Percentiles rank a stretch among this genome's conserved stretches.
Evolutionary conservation across 352 stramenopile genomes (phyloP).

Genomic region (Pythium angustatum): DNA sequence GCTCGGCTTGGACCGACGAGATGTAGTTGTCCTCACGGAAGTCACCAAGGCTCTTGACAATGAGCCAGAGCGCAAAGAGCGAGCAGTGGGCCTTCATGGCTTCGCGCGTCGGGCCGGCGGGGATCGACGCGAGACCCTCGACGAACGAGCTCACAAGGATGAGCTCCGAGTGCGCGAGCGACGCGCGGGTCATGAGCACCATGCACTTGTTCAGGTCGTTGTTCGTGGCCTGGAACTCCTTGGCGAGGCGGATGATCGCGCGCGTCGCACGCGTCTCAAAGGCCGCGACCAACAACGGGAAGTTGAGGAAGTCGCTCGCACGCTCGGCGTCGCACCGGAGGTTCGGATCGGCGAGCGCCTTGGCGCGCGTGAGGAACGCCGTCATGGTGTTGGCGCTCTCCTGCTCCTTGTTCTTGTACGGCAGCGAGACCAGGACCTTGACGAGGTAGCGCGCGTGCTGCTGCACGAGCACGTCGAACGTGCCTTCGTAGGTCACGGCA

Average conservation of each 20-base stretch:
- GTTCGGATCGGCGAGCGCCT: conserved; percentile 32
- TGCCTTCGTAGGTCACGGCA: conserved; percentile 65
- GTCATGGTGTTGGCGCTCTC: conserved; percentile 8
- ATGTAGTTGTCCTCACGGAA: conserved; percentile 64
- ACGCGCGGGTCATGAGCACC: conserved; percentile 54
- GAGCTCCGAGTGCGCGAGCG: conserved; percentile 48
- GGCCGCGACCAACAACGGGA: conserved; percentile 39
- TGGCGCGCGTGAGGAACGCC: conserved; percentile 39
- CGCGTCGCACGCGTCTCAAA: conserved; percentile 44
- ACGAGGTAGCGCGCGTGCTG: conserved; percentile 63
- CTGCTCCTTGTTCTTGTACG: conserved; percentile 18
- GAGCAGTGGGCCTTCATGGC: conserved; percentile 37
- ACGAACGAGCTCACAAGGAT: conserved; percentile 46
- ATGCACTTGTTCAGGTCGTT: conserved; percentile 56
- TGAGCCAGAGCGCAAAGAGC: conserved; percentile 50
- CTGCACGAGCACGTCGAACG: conserved; percentile 69
- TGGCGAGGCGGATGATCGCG: conserved; percentile 32
- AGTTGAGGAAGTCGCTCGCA: conserved; percentile 37
- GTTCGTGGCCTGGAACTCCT: conserved; percentile 42
- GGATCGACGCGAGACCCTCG: conserved; percentile 28
- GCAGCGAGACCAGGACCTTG: conserved; percentile 39
- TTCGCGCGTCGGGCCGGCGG: conserved; percentile 31
- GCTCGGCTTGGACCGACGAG: conserved; percentile 42
- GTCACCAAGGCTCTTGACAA: conserved; percentile 48
- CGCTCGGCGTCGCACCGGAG: conserved; percentile 39